Conservation (phyloP, 1,139 yeast species). For the Candida anutae region DNA sequence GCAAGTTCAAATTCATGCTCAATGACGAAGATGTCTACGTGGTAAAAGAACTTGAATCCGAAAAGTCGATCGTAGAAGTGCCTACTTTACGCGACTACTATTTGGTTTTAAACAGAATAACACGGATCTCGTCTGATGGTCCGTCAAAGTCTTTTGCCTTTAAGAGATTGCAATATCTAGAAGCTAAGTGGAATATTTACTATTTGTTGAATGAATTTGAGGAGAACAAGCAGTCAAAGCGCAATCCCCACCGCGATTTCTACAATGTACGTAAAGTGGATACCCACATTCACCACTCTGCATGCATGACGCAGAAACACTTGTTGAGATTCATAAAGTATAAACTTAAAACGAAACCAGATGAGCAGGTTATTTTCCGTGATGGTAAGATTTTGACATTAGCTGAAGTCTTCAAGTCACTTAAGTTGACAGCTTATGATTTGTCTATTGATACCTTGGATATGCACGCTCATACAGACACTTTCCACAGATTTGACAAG, state of each 20-base stretch:
- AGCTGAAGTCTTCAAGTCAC: constrained; percentile 79
- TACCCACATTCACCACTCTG: constrained; percentile 98
- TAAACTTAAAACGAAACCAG: constrained; percentile 56
- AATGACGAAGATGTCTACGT: constrained; percentile 66
- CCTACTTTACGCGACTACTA: constrained; percentile 82
- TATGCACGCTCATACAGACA: constrained; percentile 98
- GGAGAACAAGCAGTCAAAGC: constrained; percentile 74
- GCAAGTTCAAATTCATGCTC: constrained; percentile 37
- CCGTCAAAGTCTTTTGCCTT: constrained; percentile 97
- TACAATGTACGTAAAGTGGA: constrained; percentile 98
- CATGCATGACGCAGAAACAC: constrained; percentile 98
- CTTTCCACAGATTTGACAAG: constrained; percentile 96
- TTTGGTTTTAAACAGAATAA: constrained; percentile 67
- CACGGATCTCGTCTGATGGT: constrained; percentile 78
- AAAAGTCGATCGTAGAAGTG: constrained; percentile 43
- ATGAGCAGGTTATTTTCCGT: constrained; percentile 87
- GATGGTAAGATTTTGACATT: constrained; percentile 88
- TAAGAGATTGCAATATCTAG: constrained; percentile 84
- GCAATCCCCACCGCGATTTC: constrained; percentile 86
- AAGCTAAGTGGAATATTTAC: constrained; percentile 95
- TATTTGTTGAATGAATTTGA: constrained; percentile 83
- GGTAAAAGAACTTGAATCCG: constrained; percentile 37
- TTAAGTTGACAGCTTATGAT: constrained; percentile 88
- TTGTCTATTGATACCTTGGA: constrained; percentile 92
- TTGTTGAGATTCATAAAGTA: constrained; percentile 88